Evolutionary conservation across 345 rosid species (phyloP).

Genomic region (Populus davidiana): DNA sequence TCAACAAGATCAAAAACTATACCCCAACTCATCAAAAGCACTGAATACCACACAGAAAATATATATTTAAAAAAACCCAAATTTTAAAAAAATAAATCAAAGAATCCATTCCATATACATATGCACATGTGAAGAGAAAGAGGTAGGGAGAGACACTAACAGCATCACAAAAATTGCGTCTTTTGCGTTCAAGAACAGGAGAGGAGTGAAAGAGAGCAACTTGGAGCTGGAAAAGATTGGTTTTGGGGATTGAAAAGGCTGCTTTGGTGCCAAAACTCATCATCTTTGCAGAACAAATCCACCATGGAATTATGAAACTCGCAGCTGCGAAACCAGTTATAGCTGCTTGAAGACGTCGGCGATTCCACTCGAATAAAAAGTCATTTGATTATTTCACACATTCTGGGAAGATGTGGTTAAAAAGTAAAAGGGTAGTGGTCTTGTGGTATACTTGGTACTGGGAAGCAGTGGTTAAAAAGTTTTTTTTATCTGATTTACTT

Average conservation of each 20-base stretch:
- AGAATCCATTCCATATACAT: background rate
- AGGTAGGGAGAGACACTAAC: constrained; percentile 31
- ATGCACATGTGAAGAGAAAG: background rate
- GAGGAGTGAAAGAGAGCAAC: constrained; percentile 58
- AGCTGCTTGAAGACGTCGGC: background rate
- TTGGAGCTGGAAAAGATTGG: constrained; percentile 25
- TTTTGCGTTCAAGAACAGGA: constrained; percentile 60
- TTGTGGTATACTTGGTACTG: background rate
- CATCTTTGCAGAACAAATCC: constrained; percentile 19
- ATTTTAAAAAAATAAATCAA: background rate
- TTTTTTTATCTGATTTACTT: too few relatives aligned
- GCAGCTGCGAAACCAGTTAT: background rate
- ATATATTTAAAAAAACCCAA: background rate
- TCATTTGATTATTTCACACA: background rate
- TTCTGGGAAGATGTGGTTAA: background rate
- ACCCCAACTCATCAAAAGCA: constrained; percentile 1
- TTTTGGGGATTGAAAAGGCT: constrained; percentile 38
- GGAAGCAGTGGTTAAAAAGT: too few relatives aligned
- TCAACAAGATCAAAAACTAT: background rate
- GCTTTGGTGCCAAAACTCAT: constrained; percentile 44
- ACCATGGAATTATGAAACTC: background rate
- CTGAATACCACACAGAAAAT: background rate
- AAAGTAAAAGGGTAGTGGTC: background rate
- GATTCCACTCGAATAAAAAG: background rate
- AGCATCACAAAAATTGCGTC: constrained; percentile 35